Percentiles rank a stretch among this genome's conserved stretches.
These are phyloP conservation scores for Ganoderma multipileum DNA, from an alignment of 1,284 basidiomycete species.

Conservation along the genomic window DNA sequence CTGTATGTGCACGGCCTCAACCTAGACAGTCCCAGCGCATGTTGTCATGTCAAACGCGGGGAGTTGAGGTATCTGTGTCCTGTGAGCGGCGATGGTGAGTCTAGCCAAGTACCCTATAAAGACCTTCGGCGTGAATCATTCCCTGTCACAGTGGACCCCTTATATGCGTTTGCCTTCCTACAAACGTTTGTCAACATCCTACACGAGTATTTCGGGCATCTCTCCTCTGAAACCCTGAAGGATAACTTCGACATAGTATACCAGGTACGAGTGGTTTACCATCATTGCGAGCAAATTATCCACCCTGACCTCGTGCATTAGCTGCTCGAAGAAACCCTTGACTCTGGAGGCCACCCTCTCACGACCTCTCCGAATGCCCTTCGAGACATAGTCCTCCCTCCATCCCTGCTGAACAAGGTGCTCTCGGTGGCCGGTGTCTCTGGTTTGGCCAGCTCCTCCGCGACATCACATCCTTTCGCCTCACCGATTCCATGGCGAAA, in stretches of 20 bases:
- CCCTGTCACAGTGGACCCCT: constrained; percentile 74
- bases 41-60: constrained; percentile 81
- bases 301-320: constrained; percentile 39
- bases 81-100: constrained; percentile 80
- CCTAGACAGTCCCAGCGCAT: constrained; percentile 64
- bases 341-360: constrained; percentile 89
- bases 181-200: constrained; percentile 86
- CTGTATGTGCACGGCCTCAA: constrained; percentile 64
- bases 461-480: constrained; percentile 75
- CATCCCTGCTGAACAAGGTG: constrained; percentile 82
- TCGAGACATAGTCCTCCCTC: constrained; percentile 91
- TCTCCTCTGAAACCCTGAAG: constrained; percentile 77
- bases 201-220: constrained; percentile 84
- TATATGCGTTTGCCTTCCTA: constrained; percentile 90
- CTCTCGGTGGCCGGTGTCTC: constrained; percentile 61
- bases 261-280: constrained; percentile 61
- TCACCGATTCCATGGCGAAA: constrained; percentile 96
- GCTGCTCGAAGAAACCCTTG: constrained; percentile 95
- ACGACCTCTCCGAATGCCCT: constrained; percentile 94
- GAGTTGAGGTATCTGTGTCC: constrained; percentile 84
- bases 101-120: neutral
- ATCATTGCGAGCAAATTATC: neutral
- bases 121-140: constrained; percentile 1
- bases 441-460: constrained; percentile 46
- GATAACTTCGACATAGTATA: constrained; percentile 98